Base-by-base conservation (phyloP, 106 monocot species). In the Acanthochlamys bracteata region DNA sequence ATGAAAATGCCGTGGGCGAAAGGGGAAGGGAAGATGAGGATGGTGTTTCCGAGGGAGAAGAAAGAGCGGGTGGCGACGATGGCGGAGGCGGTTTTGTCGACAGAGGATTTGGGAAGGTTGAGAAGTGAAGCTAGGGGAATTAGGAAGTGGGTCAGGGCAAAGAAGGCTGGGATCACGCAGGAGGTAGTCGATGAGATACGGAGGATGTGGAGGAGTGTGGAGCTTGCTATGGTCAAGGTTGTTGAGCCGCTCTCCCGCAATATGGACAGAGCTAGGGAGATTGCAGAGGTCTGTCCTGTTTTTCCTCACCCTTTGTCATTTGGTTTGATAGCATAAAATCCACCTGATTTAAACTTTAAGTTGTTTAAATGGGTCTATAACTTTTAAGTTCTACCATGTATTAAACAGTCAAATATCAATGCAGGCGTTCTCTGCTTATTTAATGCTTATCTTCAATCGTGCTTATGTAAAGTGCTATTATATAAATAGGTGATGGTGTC, bases 181-280 rank as follows among this genome's bases (percentile, higher is more conserved):
- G 79, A 75, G 25, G 94, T 87, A 40, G 81, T 90, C 47, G 83
- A 87, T 19, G 86, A 82, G 69, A 82, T 90, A 12, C 55, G 61
- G 71, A 51, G 47, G 26, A 33, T 26, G 9, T 90, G 90, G 94
- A 84, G 59, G 78, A 69, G 54, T 33, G 24, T 65, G 17, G 90
- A 86, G 73, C 82, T 95, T 1, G 90, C 70, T 0, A 76, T 76
- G 80, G 78, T 95, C 14, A 82, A 71, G 71, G 62, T 95, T 39
- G 90, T 82, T 3, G 82, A 80, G 57, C 90, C 95, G 7, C 72
- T 95, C 63, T 14, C 75, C 57, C 70, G 79, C 21, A 84, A 84
- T 68, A 84, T 90, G 90, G 90, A 84, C 60, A 69, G 95, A 11
- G 90, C 90, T 1, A 70, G 73, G 22, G 95, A 95, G 77, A 90